Conservation (phyloP, 1,284 basidiomycete genomes). For the Puccinia horiana region DNA sequence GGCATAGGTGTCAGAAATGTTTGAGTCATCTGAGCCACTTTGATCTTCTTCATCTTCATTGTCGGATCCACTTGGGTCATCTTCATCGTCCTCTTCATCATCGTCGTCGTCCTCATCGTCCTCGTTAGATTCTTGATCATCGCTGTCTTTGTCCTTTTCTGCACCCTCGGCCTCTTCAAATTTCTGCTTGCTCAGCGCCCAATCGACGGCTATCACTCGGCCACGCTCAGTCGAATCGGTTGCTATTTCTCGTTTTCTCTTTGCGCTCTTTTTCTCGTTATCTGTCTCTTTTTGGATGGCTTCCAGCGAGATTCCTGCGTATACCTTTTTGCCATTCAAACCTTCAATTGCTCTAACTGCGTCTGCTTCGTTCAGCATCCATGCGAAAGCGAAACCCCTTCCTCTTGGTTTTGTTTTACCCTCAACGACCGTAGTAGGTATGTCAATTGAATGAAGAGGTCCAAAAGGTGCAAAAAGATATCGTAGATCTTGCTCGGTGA, state of each 20-base stretch:
- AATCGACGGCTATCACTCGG: constrained; percentile 87
- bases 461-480: constrained; percentile 85
- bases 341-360: constrained; percentile 80
- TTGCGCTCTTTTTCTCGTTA: constrained; percentile 71
- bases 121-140: constrained; percentile 52
- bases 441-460: constrained; percentile 79
- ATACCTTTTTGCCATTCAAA: constrained; percentile 76
- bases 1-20: background rate
- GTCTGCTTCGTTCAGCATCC: constrained; percentile 83
- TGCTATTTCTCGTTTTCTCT: constrained; percentile 61
- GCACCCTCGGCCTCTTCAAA: constrained; percentile 71
- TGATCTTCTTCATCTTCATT: constrained; percentile 6
- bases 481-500: constrained; percentile 80
- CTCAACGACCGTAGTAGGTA: constrained; percentile 63
- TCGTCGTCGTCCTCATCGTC: constrained; percentile 50
- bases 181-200: constrained; percentile 90
- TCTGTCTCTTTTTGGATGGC: constrained; percentile 70
- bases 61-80: constrained; percentile 62
- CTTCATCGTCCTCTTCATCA: constrained; percentile 62
- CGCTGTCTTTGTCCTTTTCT: constrained; percentile 58
- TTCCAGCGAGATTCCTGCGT: constrained; percentile 68
- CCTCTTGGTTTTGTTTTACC: constrained; percentile 54
- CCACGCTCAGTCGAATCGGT: constrained; percentile 62
- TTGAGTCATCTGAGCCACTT: background rate
- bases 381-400: constrained; percentile 87